phyloP scores from a whole-genome alignment of 176 grass and related monocot genomes.

The Echinochloa phyllopogon region DNA sequence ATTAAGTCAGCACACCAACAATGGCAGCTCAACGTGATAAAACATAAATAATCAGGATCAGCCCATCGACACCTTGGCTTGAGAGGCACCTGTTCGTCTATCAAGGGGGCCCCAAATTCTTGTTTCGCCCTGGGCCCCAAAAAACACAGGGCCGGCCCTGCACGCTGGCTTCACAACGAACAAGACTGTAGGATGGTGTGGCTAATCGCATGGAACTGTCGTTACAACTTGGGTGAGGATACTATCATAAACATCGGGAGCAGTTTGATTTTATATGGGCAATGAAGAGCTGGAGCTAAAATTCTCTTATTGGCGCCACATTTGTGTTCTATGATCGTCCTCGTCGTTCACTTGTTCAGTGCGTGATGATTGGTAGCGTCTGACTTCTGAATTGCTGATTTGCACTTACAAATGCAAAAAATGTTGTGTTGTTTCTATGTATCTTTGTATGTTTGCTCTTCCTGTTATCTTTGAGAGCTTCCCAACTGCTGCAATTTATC shows the following conservation, averaged over 20 bases:
- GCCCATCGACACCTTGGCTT: too few species aligned
- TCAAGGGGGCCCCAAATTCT: too few species aligned
- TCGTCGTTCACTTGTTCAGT: not conserved
- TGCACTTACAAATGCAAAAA: not conserved
- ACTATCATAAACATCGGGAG: not conserved
- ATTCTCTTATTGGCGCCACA: not conserved
- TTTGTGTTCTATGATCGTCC: not conserved
- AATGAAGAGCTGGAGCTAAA: not conserved
- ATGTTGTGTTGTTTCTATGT: not conserved
- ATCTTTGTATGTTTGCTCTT: not conserved
- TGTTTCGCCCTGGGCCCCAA: too few species aligned
- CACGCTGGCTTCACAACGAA: conserved; percentile 59
- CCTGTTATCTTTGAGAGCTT: not conserved
- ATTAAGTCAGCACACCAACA: too few species aligned
- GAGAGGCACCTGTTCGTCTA: too few species aligned
- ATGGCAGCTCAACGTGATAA: too few species aligned
- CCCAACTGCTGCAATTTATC: not conserved
- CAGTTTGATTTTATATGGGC: not conserved
- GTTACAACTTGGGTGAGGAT: not conserved
- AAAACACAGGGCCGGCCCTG: too few species aligned
- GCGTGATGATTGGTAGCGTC: not conserved
- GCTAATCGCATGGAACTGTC: conserved; percentile 27
- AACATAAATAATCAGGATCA: too few species aligned
- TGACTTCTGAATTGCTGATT: not conserved
- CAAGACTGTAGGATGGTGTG: conserved; percentile 82